phyloP scores from a whole-genome alignment of 106 monocot genomes.

The Phalaenopsis aphrodite region DNA sequence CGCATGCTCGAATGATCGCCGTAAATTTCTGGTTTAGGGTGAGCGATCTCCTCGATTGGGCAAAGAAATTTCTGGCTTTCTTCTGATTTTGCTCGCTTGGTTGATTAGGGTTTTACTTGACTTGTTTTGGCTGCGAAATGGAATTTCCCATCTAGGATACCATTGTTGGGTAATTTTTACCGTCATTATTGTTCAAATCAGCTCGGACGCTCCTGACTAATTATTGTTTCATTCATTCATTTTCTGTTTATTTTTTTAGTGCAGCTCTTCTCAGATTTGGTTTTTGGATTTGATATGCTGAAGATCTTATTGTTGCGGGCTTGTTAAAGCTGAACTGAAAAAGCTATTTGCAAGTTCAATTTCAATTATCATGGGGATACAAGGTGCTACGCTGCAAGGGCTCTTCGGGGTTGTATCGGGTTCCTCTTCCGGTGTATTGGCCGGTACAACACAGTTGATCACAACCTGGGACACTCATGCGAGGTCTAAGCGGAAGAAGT shows the following conservation, averaged over 20 bases:
- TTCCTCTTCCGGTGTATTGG: slow-evolving; percentile 8
- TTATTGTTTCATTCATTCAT: neutral
- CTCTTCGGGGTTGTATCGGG: slow-evolving; percentile 13
- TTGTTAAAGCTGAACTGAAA: neutral
- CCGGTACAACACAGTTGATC: slow-evolving; percentile 7
- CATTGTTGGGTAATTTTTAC: neutral
- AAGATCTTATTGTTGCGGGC: neutral
- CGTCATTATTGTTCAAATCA: neutral
- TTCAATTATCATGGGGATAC: slow-evolving; percentile 16
- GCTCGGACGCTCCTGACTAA: neutral
- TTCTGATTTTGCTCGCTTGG: neutral
- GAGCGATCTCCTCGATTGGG: neutral
- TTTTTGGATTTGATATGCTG: neutral
- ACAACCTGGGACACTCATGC: slow-evolving; percentile 1
- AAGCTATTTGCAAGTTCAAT: neutral
- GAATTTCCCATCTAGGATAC: neutral
- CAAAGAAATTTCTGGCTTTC: neutral
- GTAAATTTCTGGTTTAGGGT: neutral
- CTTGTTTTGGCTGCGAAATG: no score
- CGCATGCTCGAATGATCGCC: neutral
- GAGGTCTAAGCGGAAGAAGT: slow-evolving; percentile 13
- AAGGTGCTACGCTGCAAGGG: slow-evolving; percentile 13
- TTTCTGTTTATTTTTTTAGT: neutral
- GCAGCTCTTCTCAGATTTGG: neutral
- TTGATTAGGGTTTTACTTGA: neutral